phyloP scores from a whole-genome alignment of 306 rosid genomes.

The Prinsepia uniflora region DNA sequence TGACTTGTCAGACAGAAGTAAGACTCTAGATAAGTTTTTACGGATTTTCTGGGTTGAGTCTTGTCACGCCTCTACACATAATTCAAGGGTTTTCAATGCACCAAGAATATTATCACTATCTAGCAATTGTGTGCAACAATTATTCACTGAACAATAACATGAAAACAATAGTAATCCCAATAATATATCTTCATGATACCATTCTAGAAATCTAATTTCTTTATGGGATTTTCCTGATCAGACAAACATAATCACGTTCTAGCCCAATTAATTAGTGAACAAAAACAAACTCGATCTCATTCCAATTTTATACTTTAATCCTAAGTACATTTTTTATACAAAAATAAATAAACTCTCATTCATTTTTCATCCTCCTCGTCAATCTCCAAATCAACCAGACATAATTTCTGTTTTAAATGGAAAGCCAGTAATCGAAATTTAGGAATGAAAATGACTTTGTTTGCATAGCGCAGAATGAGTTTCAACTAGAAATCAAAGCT shows the following conservation, averaged over 20 bases:
- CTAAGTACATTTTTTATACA: constrained; percentile 1
- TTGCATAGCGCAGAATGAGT: too few relatives aligned
- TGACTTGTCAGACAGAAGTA: too few relatives aligned
- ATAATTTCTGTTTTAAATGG: background rate
- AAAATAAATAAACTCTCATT: background rate
- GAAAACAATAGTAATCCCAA: constrained; percentile 10
- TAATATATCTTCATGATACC: background rate
- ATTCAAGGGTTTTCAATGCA: constrained; percentile 81
- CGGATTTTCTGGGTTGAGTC: too few relatives aligned
- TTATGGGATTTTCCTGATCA: background rate
- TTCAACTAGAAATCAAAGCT: too few relatives aligned
- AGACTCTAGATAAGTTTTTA: too few relatives aligned
- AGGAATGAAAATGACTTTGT: too few relatives aligned
- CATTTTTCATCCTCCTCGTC: background rate
- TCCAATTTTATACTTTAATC: background rate
- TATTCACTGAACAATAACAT: constrained; percentile 58
- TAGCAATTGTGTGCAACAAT: constrained; percentile 92
- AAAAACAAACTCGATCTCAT: background rate
- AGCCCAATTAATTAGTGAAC: background rate
- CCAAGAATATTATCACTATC: constrained; percentile 86
- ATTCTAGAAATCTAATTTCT: background rate
- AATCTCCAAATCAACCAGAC: background rate
- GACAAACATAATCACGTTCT: background rate
- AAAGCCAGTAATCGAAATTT: background rate
- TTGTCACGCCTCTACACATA: too few relatives aligned